Conservation (phyloP, 2,329 filamentous ascomycete genomes). For the Sarocladium strictum region DNA sequence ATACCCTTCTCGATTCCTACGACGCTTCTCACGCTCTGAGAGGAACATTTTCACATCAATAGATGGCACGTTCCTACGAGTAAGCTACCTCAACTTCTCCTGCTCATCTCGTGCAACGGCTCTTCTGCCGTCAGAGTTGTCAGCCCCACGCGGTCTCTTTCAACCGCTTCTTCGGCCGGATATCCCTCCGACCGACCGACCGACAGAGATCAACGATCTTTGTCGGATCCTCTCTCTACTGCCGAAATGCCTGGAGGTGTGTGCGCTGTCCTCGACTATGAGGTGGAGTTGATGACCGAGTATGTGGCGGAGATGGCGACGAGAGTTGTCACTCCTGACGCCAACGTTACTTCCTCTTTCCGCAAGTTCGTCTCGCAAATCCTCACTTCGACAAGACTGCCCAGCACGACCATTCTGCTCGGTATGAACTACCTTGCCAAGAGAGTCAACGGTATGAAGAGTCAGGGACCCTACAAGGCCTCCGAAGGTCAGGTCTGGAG, state of each 20-base stretch:
- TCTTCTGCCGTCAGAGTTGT: background rate
- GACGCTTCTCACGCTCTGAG: background rate
- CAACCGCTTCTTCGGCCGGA: slow-evolving; percentile 14
- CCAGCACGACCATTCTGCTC: slow-evolving; percentile 84
- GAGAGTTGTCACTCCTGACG: slow-evolving; percentile 48
- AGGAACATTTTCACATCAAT: background rate
- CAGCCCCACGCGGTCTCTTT: background rate
- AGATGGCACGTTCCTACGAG: background rate
- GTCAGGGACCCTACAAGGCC: slow-evolving; percentile 45
- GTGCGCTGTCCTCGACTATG: slow-evolving; percentile 90
- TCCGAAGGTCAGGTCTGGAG: slow-evolving; percentile 75
- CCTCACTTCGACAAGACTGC: slow-evolving; percentile 80
- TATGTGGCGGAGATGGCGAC: slow-evolving; percentile 87
- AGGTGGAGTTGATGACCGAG: slow-evolving; percentile 93
- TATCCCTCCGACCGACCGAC: slow-evolving; percentile 14
- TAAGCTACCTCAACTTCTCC: background rate
- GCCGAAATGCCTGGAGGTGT: slow-evolving; percentile 71
- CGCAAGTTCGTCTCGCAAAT: slow-evolving; percentile 91
- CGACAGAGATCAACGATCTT: slow-evolving; percentile 37
- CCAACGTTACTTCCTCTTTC: slow-evolving; percentile 61
- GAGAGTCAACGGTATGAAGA: slow-evolving; percentile 69
- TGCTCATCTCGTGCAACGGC: background rate
- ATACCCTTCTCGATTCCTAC: background rate
- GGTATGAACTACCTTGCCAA: slow-evolving; percentile 86
- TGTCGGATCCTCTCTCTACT: slow-evolving; percentile 26